A percentile compares a stretch with the other conserved stretches of the same genome.
phyloP scores from a whole-genome alignment of 371 early-diverging fungal species.

The Amoeboaphelidium protococcarum region DNA sequence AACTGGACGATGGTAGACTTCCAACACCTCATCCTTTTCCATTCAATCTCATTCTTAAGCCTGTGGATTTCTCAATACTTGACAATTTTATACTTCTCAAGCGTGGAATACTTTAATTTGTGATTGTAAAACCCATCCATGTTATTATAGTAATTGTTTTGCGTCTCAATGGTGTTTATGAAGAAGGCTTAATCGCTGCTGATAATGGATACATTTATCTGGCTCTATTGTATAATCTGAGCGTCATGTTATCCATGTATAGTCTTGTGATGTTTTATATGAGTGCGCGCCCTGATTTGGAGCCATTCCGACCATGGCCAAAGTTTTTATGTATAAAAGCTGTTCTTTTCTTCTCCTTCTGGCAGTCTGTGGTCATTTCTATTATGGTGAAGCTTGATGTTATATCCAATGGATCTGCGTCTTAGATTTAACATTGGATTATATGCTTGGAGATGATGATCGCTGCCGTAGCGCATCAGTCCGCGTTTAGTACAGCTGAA shows the following conservation, averaged over 20 bases:
- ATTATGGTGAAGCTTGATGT: constrained; percentile 41
- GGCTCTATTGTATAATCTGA: constrained; percentile 53
- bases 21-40: constrained; percentile 62
- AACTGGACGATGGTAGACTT: constrained; percentile 2
- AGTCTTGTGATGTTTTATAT: constrained; percentile 64
- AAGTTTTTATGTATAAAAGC: constrained; percentile 85
- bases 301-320: constrained; percentile 45
- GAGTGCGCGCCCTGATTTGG: constrained; percentile 49
- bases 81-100: constrained; percentile 1
- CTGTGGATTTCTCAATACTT: constrained; percentile 15
- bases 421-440: constrained; percentile 67
- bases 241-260: constrained; percentile 56
- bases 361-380: constrained; percentile 75
- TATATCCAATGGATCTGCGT: constrained; percentile 38
- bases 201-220: constrained; percentile 50
- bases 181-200: constrained; percentile 48
- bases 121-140: constrained; percentile 58
- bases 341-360: constrained; percentile 79
- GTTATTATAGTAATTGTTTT: constrained; percentile 50
- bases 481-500: constrained; percentile 16
- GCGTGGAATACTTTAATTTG: constrained; percentile 74
- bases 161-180: constrained; percentile 37
- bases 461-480: constrained; percentile 51
- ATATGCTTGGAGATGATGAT: constrained; percentile 76
- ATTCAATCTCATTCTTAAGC: constrained; percentile 34